Conservation (phyloP, 768 basidiomycete genomes). For the Termitomyces sp. region DNA sequence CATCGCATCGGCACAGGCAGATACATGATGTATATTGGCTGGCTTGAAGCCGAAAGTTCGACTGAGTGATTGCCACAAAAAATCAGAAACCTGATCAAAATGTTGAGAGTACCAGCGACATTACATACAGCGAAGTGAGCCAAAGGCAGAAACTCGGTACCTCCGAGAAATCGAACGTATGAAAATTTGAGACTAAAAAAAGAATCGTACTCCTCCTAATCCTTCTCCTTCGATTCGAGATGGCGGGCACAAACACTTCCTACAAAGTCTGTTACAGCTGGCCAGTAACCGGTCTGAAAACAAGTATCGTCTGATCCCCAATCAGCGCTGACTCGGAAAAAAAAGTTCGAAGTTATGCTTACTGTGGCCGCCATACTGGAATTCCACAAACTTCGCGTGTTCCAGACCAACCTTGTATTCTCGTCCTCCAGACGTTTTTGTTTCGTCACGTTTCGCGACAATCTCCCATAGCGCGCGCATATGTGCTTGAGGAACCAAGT, state of each 20-base stretch:
- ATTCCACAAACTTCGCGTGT: slow-evolving; percentile 52
- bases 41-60: no score
- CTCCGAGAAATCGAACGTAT: background rate
- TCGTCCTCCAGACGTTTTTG: slow-evolving; percentile 29
- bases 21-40: background rate
- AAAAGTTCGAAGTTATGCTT: slow-evolving; percentile 9
- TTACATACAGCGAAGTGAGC: background rate
- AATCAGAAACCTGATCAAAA: background rate
- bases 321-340: background rate
- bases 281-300: slow-evolving; percentile 51
- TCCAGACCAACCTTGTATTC: slow-evolving; percentile 45
- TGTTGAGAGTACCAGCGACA: background rate
- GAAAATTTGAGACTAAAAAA: background rate
- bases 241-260: slow-evolving; percentile 30
- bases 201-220: background rate
- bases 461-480: slow-evolving; percentile 74
- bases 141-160: no score
- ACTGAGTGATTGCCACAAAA: background rate
- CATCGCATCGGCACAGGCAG: no score
- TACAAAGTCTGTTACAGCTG: slow-evolving; percentile 44
- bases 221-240: background rate
- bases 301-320: slow-evolving; percentile 46
- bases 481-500: slow-evolving; percentile 70
- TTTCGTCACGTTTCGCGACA: slow-evolving; percentile 49
- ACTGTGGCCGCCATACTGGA: slow-evolving; percentile 54